Evolutionary conservation across 2,329 filamentous ascomycete species (phyloP), one percentile per base, ranked within the genome.

Genomic region (Aspergillus ochraceoroseus): DNA sequence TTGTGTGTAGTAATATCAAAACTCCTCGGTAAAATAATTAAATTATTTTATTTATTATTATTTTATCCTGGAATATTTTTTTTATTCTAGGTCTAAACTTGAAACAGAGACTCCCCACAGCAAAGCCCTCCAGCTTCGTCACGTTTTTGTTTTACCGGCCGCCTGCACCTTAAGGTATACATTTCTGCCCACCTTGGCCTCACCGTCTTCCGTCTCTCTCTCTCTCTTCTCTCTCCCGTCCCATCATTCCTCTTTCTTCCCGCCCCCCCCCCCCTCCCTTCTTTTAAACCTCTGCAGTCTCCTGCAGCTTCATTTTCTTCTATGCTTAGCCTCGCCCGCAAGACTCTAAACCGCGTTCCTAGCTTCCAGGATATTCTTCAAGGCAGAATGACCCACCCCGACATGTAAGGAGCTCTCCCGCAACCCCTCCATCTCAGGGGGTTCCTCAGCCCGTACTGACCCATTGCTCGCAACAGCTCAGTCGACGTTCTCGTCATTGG

Each of bases 401-500:
- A 68, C 48, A 66, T 68, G 65, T 68, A 62, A 59, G 63, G 38
- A 47, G 28, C 43, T 41, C 38, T 20, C 26, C 37, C 36, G 34
- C 18, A 12, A 36, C 23, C 13, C 27, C 13, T 32, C 25, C 20
- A 27, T 38, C 36, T 43, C 38, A 36, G 30, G 42, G 32, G 33
- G 41, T 44, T 31, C 41, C 30, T 39, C 26, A 19, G 5, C 23
- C 11, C 31, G 12, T 32, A 38, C 51, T 52, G 27, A 58, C 52
- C 36, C 30, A 15, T 18, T 32, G 31, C 23, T 36, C 27, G 33
- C 38, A 49, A 58, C 68, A 94, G 88, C 68, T 83, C 87, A 62
- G 87, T 96, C 66, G 92, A 98, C 72, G 85, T 98, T 57, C 87
- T 98, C 65, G 82, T 98, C 70, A 95, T 96, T 74, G 92, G 92